Conservation (phyloP, 1,139 yeast genomes). For the Oligophagozyma castellii region DNA sequence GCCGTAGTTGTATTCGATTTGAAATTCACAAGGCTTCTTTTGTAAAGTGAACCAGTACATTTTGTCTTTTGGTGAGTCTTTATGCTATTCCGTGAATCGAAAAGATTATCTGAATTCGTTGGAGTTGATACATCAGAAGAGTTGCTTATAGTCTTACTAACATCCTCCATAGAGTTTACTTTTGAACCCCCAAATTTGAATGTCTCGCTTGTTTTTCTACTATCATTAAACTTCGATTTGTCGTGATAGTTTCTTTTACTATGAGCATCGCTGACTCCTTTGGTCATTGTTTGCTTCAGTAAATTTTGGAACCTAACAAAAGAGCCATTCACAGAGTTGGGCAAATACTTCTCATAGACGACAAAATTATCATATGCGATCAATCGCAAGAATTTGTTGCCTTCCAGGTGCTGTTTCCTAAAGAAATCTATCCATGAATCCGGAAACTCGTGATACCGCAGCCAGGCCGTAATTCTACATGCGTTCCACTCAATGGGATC, state of each 20-base stretch:
- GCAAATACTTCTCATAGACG: slow-evolving; percentile 35
- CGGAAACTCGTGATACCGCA: slow-evolving; percentile 53
- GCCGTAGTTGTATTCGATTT: too few species aligned
- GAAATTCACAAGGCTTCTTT: slow-evolving; percentile 24
- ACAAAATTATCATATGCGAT: slow-evolving; percentile 50
- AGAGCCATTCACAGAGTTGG: slow-evolving; percentile 34
- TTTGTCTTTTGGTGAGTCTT: slow-evolving; percentile 20
- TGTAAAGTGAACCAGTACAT: slow-evolving; percentile 22
- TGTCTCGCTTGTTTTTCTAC: too few species aligned
- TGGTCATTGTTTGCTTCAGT: slow-evolving; percentile 35
- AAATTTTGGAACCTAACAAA: slow-evolving; percentile 44
- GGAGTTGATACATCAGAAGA: too few species aligned
- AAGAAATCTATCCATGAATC: slow-evolving; percentile 60
- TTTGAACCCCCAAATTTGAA: too few species aligned
- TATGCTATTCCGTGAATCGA: too few species aligned
- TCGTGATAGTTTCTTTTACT: too few species aligned
- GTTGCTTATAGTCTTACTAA: too few species aligned
- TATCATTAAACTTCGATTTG: too few species aligned
- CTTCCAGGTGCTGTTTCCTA: slow-evolving; percentile 42
- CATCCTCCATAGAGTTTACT: too few species aligned
- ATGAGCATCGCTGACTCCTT: slow-evolving; percentile 22
- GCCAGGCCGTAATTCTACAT: slow-evolving; percentile 54
- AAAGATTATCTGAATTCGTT: too few species aligned
- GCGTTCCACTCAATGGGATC: slow-evolving; percentile 52
- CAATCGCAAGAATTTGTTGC: slow-evolving; percentile 51